phyloP scores from a whole-genome alignment of 805 yeast species.

The Jamesozyma lodderae region DNA sequence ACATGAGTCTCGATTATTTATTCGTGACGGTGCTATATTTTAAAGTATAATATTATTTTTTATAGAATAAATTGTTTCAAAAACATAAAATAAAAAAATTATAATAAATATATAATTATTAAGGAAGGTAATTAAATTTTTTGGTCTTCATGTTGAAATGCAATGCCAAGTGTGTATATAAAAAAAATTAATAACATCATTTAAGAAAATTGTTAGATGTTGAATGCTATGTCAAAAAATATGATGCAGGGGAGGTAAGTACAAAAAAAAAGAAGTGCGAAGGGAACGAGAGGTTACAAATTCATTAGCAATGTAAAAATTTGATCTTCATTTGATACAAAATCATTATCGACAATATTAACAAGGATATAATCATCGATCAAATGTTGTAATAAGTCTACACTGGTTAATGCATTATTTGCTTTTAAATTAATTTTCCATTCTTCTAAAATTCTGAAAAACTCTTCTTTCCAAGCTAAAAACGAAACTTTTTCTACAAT shows the following conservation, averaged over 20 bases:
- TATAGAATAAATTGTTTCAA: background rate
- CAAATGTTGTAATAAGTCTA: conserved; percentile 22
- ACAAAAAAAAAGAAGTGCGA: background rate
- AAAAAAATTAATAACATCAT: conserved; percentile 1
- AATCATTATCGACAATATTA: conserved; percentile 88
- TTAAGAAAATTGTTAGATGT: background rate
- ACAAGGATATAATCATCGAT: conserved; percentile 59
- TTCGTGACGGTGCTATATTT: conserved; percentile 64
- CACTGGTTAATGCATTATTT: conserved; percentile 27
- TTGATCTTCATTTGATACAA: conserved; percentile 41
- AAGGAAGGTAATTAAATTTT: background rate
- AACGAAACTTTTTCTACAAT: conserved; percentile 88
- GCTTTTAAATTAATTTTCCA: conserved; percentile 55
- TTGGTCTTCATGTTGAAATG: conserved; percentile 10
- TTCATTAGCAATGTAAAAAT: conserved; percentile 44
- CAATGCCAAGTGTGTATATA: conserved; percentile 3
- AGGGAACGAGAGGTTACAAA: too few relatives aligned
- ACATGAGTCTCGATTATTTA: conserved; percentile 61
- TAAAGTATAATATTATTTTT: conserved; percentile 14
- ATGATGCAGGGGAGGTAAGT: background rate
- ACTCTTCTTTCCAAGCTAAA: conserved; percentile 96
- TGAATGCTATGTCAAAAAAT: conserved; percentile 10
- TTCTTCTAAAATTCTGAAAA: conserved; percentile 69
- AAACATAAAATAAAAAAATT: background rate
- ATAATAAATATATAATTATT: background rate